Conservation (phyloP, 2,329 filamentous ascomycete genomes). For the Lanzia echinophila region DNA sequence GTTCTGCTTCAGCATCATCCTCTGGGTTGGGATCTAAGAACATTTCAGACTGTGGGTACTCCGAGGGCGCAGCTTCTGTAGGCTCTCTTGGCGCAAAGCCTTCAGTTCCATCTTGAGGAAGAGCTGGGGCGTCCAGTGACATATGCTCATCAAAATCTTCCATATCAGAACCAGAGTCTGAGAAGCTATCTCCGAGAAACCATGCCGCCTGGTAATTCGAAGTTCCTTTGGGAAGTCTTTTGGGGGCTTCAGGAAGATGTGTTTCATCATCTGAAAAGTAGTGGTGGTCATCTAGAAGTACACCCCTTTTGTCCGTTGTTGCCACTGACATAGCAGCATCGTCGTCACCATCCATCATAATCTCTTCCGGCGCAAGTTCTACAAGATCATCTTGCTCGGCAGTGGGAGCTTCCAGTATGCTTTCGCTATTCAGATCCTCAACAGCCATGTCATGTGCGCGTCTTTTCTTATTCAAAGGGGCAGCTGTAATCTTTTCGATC, state of each 20-base stretch:
- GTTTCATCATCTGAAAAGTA: constrained; percentile 91
- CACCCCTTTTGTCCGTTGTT: constrained; percentile 64
- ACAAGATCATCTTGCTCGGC: constrained; percentile 78
- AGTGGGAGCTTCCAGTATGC: constrained; percentile 63
- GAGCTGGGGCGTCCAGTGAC: constrained; percentile 45
- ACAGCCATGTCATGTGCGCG: constrained; percentile 63
- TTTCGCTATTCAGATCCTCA: constrained; percentile 49
- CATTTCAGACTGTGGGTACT: constrained; percentile 91
- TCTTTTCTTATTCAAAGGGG: constrained; percentile 58
- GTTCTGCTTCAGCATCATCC: constrained; percentile 71
- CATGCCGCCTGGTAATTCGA: constrained; percentile 92
- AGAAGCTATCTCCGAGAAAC: constrained; percentile 73
- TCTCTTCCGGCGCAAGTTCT: constrained; percentile 80
- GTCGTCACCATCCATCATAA: constrained; percentile 64
- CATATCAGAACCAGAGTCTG: constrained; percentile 75
- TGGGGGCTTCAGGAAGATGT: constrained; percentile 54
- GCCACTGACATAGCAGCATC: constrained; percentile 42
- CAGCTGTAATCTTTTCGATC: constrained; percentile 79
- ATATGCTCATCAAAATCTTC: constrained; percentile 61
- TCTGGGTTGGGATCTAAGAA: constrained; percentile 72
- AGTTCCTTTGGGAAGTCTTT: constrained; percentile 79
- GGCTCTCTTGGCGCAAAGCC: constrained; percentile 58
- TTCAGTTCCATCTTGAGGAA: constrained; percentile 79
- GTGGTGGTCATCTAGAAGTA: constrained; percentile 91
- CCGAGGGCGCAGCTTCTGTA: constrained; percentile 74